Conservation (phyloP, 371 early-diverging fungal species). For the Capniomyces stellatus region DNA sequence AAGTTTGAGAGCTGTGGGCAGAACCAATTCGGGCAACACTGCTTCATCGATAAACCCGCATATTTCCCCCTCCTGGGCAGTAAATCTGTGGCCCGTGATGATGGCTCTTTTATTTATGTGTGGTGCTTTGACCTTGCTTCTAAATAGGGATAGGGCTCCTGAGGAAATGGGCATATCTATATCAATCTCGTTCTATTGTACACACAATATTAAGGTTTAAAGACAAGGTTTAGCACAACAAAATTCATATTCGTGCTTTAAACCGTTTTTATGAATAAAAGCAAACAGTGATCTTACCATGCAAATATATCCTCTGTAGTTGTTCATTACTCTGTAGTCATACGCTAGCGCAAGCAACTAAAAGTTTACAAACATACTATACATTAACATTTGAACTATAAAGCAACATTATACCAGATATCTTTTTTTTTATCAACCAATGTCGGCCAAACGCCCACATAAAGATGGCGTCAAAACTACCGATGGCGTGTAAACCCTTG, state of each 20-base stretch:
- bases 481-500: no score
- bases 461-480: no score
- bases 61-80: constrained; percentile 39
- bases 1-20: constrained; percentile 21
- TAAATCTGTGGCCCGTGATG: constrained; percentile 48
- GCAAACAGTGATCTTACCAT: constrained; percentile 3
- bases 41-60: constrained; percentile 40
- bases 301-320: constrained; percentile 48
- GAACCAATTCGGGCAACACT: constrained; percentile 25
- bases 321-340: constrained; percentile 65
- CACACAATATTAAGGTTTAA: no score
- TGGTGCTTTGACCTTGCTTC: constrained; percentile 31
- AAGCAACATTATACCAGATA: no score
- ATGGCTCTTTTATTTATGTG: constrained; percentile 39
- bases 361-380: no score
- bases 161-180: constrained; percentile 46
- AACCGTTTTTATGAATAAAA: no score
- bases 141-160: constrained; percentile 54
- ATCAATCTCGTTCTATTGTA: constrained; percentile 72
- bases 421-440: no score
- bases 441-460: no score
- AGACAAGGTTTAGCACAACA: no score
- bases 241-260: no score
- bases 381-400: no score
- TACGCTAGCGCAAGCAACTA: constrained; percentile 53